Evolutionary conservation across 352 stramenopile species (phyloP).

Genomic region (Lagenidium sp.): DNA sequence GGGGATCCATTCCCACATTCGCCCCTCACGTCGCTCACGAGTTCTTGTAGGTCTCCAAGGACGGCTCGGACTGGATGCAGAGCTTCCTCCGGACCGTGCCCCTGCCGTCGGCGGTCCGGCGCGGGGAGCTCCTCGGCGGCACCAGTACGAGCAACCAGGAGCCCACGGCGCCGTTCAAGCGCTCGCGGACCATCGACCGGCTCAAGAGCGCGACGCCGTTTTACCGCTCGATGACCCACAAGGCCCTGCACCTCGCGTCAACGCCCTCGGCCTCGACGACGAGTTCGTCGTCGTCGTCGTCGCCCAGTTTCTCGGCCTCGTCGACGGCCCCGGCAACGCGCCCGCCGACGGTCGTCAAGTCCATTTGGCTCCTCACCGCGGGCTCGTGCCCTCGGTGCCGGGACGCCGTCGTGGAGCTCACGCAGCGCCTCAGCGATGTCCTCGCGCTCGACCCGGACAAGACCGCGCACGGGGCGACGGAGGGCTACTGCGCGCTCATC

Average conservation of each 20-base stretch:
- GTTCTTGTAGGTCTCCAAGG: constrained; percentile 11
- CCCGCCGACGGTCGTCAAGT: constrained; percentile 8
- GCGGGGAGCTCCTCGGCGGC: background rate
- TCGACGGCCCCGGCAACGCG: constrained; percentile 2
- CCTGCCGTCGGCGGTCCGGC: constrained; percentile 2
- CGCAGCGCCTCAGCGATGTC: constrained; percentile 12
- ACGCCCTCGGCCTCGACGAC: background rate
- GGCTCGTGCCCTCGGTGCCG: constrained; percentile 21
- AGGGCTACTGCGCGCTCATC: constrained; percentile 32
- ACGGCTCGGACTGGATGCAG: constrained; percentile 20
- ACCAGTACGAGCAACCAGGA: constrained; percentile 6
- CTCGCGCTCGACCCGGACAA: constrained; percentile 13
- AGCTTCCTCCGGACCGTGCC: constrained; percentile 13
- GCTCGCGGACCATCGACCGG: constrained; percentile 31
- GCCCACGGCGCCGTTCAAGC: constrained; percentile 19
- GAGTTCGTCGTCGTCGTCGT: background rate
- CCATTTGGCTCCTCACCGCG: constrained; percentile 32
- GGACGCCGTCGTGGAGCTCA: constrained; percentile 12
- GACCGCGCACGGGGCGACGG: constrained; percentile 8
- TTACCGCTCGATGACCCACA: constrained; percentile 36
- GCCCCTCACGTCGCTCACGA: too few species aligned
- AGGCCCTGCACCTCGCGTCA: constrained; percentile 12
- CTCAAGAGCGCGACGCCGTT: constrained; percentile 16
- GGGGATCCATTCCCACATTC: too few species aligned
- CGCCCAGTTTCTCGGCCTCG: too few species aligned